Evolutionary conservation across 148 eudicot genomes (phyloP).

Genomic region (Spergularia marina): DNA sequence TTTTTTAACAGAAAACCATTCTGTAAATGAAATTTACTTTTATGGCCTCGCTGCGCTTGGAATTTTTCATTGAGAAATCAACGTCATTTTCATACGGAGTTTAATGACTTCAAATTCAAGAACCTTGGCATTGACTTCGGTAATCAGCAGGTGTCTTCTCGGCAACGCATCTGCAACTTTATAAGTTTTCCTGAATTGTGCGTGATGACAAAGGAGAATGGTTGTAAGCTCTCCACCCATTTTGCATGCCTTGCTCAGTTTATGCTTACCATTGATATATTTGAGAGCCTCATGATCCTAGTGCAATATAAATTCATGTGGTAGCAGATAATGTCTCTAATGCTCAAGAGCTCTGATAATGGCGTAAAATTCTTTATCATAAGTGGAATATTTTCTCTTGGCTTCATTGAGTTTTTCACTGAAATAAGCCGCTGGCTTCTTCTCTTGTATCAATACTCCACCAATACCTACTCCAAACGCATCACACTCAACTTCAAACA

Average conservation of each 20-base stretch:
- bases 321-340: neutral
- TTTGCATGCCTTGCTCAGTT: neutral
- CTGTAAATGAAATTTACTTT: no score
- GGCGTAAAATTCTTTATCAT: neutral
- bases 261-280: neutral
- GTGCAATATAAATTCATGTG: neutral
- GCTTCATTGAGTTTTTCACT: slow-evolving; percentile 13
- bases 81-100: neutral
- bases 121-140: neutral
- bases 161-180: neutral
- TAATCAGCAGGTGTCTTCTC: neutral
- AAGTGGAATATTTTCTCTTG: neutral
- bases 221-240: slow-evolving; percentile 4
- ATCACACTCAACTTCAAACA: slow-evolving; percentile 3
- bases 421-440: slow-evolving; percentile 5
- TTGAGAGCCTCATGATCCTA: slow-evolving; percentile 5
- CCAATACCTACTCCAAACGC: neutral
- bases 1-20: no score
- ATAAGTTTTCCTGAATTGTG: neutral
- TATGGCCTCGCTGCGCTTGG: no score
- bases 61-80: neutral
- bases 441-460: neutral
- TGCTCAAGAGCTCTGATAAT: neutral
- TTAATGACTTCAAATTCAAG: neutral
- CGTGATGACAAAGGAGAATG: neutral